phyloP scores from a whole-genome alignment of 352 stramenopile genomes.

The Peronosclerospora sorghi region DNA sequence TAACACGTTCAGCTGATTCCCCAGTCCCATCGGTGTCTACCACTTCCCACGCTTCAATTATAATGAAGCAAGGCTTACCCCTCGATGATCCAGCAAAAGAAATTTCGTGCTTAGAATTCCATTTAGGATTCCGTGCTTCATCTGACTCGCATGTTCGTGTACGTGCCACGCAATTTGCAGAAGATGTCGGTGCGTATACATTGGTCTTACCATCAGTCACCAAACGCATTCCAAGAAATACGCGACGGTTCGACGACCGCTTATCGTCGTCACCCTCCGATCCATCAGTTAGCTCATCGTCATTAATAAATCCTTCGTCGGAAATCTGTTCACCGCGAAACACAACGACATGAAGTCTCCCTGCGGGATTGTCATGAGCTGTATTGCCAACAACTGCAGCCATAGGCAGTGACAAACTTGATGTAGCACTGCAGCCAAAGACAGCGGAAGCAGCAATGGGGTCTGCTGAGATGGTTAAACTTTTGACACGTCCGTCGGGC shows the following conservation, averaged over 20 bases:
- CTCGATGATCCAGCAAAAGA: constrained; percentile 55
- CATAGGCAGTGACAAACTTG: constrained; percentile 75
- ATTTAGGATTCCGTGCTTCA: constrained; percentile 56
- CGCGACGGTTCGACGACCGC: constrained; percentile 14
- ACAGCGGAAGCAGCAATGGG: constrained; percentile 77
- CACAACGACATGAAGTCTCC: constrained; percentile 60
- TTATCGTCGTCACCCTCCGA: constrained; percentile 32
- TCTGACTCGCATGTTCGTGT: constrained; percentile 43
- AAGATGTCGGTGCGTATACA: constrained; percentile 77
- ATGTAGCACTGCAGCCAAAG: constrained; percentile 81
- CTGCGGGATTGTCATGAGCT: constrained; percentile 66
- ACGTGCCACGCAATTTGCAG: constrained; percentile 51
- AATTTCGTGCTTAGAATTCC: constrained; percentile 73
- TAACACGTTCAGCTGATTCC: constrained; percentile 49
- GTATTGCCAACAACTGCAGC: constrained; percentile 72
- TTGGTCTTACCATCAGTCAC: constrained; percentile 82
- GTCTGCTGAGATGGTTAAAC: constrained; percentile 74
- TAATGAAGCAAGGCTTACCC: constrained; percentile 79
- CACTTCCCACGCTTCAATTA: constrained; percentile 82
- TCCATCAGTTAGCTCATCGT: constrained; percentile 43
- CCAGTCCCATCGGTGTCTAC: constrained; percentile 17
- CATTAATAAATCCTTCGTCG: constrained; percentile 32
- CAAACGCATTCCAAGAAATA: constrained; percentile 68
- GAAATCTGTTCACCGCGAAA: constrained; percentile 81
- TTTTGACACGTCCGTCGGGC: constrained; percentile 77